A percentile compares a stretch with the other conserved stretches of the same genome.
phyloP scores from a whole-genome alignment of 768 basidiomycete genomes.

The Lanmaoa pseudosensibilis region DNA sequence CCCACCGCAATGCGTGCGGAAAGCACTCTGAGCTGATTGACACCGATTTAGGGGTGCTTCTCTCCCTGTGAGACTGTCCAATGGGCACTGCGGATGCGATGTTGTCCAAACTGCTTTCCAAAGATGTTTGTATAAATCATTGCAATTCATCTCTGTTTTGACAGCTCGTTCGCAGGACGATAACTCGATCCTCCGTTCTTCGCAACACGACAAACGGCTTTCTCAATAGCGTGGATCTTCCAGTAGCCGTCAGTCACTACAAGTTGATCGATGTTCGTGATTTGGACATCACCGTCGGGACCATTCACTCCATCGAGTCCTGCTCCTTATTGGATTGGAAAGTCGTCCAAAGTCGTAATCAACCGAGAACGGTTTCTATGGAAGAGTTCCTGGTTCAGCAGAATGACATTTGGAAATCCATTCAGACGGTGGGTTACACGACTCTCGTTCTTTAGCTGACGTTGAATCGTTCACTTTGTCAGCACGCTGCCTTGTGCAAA shows the following conservation, averaged over 20 bases:
- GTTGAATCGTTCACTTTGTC: background rate
- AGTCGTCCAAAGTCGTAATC: background rate
- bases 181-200: too few species aligned
- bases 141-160: background rate
- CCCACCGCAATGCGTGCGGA: background rate
- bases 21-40: background rate
- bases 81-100: conserved; percentile 17
- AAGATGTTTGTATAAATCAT: conserved; percentile 6
- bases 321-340: conserved; percentile 7
- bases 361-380: background rate
- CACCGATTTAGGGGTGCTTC: conserved; percentile 8
- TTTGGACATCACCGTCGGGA: background rate
- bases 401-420: background rate
- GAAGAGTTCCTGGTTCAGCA: background rate
- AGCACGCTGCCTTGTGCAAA: conserved; percentile 8
- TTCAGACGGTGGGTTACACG: conserved; percentile 2
- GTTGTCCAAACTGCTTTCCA: conserved; percentile 4
- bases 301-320: rapidly evolving
- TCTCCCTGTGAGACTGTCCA: conserved; percentile 11
- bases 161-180: conserved; percentile 7
- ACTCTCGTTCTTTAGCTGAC: background rate
- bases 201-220: background rate
- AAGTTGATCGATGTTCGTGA: background rate
- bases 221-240: background rate
- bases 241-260: background rate